Evolutionary conservation across 371 early-diverging fungal species (phyloP), one percentile per base, ranked within the genome.

Genomic region (Mortierella sp.): DNA sequence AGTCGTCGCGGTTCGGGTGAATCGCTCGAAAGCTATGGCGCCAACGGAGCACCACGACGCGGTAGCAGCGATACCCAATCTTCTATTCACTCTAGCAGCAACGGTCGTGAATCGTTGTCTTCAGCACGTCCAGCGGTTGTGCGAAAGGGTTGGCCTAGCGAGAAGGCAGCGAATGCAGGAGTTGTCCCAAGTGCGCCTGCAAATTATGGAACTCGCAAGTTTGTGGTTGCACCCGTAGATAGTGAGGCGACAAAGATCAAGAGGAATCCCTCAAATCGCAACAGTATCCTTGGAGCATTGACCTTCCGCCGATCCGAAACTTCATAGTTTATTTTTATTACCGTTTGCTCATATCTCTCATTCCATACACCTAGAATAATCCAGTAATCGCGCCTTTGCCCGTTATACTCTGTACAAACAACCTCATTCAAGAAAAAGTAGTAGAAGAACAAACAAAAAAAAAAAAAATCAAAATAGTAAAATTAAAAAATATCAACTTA

Each of bases 101-200:
- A 66, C 24, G 77, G 78, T 20, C 80, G 80, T 12, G 83, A 81
- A 24, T 81, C 83, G 52, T 68, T 60, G 16, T 76, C 77, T 20
- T 57, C 77, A 6, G 35, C 55, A 5, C 60, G 83, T 4, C 83
- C 83, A 22, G 77, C 83, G 3, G 54, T 73, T 77, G 83, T 81
- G 1, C 68, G 83, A 20, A 81, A 81, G 66, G 83, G 83, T 5
- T 81, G 83, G 83, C 83, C 83, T 59, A 81, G 83, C 51, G 83
- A 81, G 71, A 81, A 81, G 71, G 83, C 83, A 0, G 83, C 83
- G 16, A 81, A 37, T 60, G 83, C 73, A 0, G 83, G 83, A n/a
- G 83, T 81, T 18, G 83, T 81, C 0, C 83, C 83, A 16, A 76
- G 70, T 58, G 61, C 70, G 20, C 77, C 76, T 6, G 68, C 55